Base-by-base conservation (phyloP, 495 filamentous ascomycete species). In the Hypoxylon cercidicola region DNA sequence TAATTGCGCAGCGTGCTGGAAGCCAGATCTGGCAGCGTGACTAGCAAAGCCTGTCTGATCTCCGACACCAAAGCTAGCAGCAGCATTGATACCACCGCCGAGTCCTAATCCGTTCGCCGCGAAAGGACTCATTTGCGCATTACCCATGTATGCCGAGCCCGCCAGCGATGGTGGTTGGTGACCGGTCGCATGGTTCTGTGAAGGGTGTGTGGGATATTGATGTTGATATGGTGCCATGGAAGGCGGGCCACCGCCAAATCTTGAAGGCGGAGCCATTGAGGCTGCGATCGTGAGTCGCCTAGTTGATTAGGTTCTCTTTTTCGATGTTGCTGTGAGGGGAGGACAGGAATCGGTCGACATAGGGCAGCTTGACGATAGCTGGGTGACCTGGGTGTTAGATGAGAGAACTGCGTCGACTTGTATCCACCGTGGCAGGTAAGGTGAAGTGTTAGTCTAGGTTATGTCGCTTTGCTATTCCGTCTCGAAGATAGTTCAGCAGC, bases 1-100 rank as follows among this genome's bases (percentile, higher is more conserved):
- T 65, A 92, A 81, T 68, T 87, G 83, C 55, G 88, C 90, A 13
- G 87, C 91, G 64, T 92, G 87, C 54, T 89, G 88, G 70, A 96
- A 96, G 1, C 91, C 87, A 83, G 93, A 89, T 72, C 93, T 86
- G 35, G 92, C 93, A 28, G 91, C 93, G 74, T 94, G 91, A 74
- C 92, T 93, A n/a, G 86, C 93, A 37, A 97, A 84, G 1, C 93
- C 92, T 2, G 91, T 90, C 20, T 91, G 91, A 44, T 87, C 89
- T 52, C 82, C 86, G 62, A 88, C 84, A 18, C 76, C 82, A 51
- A 89, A 81, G 46, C 83, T 79, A 44, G 72, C 75, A 19, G 71
- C 78, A 55, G 71, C 78, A 40, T 72, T 74, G 47, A 81, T 75
- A 19, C 74, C 74, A 37, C 79, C 81, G 5, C 80, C 84, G 57